phyloP scores from a whole-genome alignment of 75 land plant genomes.

The Pseudotsuga menziesii region DNA sequence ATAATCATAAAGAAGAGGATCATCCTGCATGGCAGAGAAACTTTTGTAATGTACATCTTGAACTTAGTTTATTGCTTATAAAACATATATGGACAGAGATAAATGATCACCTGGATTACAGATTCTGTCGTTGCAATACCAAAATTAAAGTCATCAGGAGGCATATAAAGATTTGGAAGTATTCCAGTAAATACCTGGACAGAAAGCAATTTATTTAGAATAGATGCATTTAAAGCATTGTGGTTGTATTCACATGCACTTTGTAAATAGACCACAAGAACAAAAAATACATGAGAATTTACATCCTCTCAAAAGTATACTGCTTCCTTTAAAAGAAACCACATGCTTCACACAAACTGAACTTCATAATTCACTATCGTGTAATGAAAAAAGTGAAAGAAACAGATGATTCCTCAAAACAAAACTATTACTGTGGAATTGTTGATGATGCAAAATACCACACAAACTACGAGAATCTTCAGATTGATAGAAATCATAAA shows the following conservation, averaged over 20 bases:
- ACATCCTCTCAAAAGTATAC: neutral
- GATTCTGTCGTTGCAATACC: constrained; percentile 5
- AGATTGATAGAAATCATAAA: neutral
- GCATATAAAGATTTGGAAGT: constrained; percentile 9
- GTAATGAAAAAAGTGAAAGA: neutral
- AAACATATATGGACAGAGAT: neutral
- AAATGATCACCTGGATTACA: constrained; percentile 4
- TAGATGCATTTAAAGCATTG: neutral
- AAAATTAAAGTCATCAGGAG: constrained; percentile 52
- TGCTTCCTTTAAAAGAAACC: neutral
- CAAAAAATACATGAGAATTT: neutral
- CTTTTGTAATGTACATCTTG: neutral
- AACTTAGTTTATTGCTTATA: neutral
- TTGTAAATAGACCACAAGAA: neutral
- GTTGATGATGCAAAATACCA: neutral
- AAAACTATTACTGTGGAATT: neutral
- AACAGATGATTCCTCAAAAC: neutral
- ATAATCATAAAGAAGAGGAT: constrained; percentile 16
- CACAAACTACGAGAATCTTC: neutral
- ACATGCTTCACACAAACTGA: neutral
- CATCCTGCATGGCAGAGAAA: constrained; percentile 43
- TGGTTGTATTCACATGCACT: neutral
- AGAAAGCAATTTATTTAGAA: neutral
- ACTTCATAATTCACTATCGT: neutral
- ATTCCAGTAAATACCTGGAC: constrained; percentile 13